Conservation (phyloP, 495 filamentous ascomycete genomes). For the Amorphotheca resinae region DNA sequence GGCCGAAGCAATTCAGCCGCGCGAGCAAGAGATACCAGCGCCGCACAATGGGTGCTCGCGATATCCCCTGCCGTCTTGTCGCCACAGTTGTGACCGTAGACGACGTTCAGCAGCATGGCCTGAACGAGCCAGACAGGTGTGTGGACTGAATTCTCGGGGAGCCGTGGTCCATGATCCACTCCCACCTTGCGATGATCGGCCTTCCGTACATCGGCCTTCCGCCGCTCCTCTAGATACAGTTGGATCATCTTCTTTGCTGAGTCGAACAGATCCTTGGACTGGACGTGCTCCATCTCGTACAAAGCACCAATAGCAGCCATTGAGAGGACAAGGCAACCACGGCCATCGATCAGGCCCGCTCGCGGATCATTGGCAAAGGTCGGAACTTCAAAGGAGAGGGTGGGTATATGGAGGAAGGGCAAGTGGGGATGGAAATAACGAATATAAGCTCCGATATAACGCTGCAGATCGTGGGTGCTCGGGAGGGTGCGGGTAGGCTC, state of each 20-base stretch:
- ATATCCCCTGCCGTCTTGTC: slow-evolving; percentile 86
- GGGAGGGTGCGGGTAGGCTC: slow-evolving; percentile 49
- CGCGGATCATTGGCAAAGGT: slow-evolving; percentile 44
- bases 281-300: slow-evolving; percentile 74
- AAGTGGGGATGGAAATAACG: slow-evolving; percentile 91
- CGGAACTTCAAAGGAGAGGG: slow-evolving; percentile 77
- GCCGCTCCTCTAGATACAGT: slow-evolving; percentile 82
- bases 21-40: slow-evolving; percentile 80
- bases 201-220: slow-evolving; percentile 77
- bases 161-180: slow-evolving; percentile 30
- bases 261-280: slow-evolving; percentile 81
- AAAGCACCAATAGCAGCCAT: slow-evolving; percentile 94
- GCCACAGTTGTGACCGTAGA: slow-evolving; percentile 91
- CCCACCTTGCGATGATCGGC: slow-evolving; percentile 53
- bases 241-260: slow-evolving; percentile 92
- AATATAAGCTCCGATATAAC: slow-evolving; percentile 85
- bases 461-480: slow-evolving; percentile 81
- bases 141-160: slow-evolving; percentile 54
- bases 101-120: slow-evolving; percentile 92
- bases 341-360: slow-evolving; percentile 62
- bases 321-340: slow-evolving; percentile 81
- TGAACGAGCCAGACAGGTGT: slow-evolving; percentile 97
- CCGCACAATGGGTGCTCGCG: slow-evolving; percentile 81
- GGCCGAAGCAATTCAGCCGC: slow-evolving; percentile 65
- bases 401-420: slow-evolving; percentile 87